A percentile compares a stretch with the other conserved stretches of the same genome.
phyloP scores from a whole-genome alignment of 345 rosid genomes.

The Lenwebbia sp. region DNA sequence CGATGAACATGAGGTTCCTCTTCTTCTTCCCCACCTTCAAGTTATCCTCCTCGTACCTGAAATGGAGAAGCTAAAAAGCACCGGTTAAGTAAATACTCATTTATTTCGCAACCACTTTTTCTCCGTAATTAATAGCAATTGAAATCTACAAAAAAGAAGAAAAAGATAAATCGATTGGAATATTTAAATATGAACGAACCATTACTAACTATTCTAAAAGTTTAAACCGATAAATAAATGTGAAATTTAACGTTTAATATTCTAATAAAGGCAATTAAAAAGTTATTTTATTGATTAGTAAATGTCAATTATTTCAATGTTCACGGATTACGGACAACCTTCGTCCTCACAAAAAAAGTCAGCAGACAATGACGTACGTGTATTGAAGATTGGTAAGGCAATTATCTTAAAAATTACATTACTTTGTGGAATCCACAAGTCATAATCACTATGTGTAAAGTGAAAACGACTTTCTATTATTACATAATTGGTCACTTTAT shows the following conservation, averaged over 20 bases:
- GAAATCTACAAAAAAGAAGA: not conserved
- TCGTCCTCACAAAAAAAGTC: not conserved
- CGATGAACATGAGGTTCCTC: slow-evolving; percentile 80
- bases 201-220: not conserved
- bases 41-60: slow-evolving; percentile 74
- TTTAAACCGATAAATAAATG: rapidly evolving
- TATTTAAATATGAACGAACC: not conserved
- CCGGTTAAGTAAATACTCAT: not conserved
- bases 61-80: not conserved
- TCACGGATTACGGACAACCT: not conserved
- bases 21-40: slow-evolving; percentile 90
- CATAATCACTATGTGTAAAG: not conserved
- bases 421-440: not conserved
- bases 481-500: not conserved
- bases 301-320: not conserved
- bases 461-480: not conserved
- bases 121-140: not conserved
- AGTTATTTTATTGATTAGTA: not conserved
- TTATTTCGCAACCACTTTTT: not conserved
- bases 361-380: not conserved
- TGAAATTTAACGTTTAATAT: not conserved
- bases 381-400: not conserved
- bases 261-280: not conserved
- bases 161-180: not conserved
- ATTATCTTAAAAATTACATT: not conserved